Conservation (phyloP, 192 early-diverging fungal species). For the Spizellomyces punctatus region DNA sequence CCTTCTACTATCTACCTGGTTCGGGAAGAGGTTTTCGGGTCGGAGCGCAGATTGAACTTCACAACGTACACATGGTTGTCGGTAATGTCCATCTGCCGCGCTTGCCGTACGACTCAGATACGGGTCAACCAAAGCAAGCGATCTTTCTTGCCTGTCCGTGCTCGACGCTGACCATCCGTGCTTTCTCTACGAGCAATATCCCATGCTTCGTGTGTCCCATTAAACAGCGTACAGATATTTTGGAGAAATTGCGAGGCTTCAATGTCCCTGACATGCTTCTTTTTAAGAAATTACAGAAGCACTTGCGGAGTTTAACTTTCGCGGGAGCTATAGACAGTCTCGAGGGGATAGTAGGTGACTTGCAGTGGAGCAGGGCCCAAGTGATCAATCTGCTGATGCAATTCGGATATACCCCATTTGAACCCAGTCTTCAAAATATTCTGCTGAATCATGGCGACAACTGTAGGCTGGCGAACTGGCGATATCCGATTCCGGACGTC, state of each 20-base stretch:
- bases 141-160: constrained; percentile 24
- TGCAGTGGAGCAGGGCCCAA: not conserved
- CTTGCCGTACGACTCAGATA: not conserved
- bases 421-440: not conserved
- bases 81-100: constrained; percentile 1
- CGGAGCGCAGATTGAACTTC: constrained; percentile 25
- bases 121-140: not conserved
- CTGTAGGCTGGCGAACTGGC: constrained; percentile 23
- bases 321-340: too few relatives aligned
- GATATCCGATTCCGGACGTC: constrained; percentile 13
- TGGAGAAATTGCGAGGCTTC: not conserved
- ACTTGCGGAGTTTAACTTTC: not conserved
- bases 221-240: not conserved
- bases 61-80: constrained; percentile 23
- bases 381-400: not conserved
- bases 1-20: constrained; percentile 15
- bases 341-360: too few relatives aligned
- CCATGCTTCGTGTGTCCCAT: constrained; percentile 3
- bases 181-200: not conserved
- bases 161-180: constrained; percentile 4
- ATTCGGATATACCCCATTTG: constrained; percentile 28
- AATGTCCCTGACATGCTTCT: constrained; percentile 32
- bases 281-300: not conserved
- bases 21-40: constrained; percentile 27
- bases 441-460: constrained; percentile 17